These are phyloP conservation scores for Beauveria caledonica DNA, from an alignment of 2,329 filamentous ascomycete genomes.

Conservation along the genomic window DNA sequence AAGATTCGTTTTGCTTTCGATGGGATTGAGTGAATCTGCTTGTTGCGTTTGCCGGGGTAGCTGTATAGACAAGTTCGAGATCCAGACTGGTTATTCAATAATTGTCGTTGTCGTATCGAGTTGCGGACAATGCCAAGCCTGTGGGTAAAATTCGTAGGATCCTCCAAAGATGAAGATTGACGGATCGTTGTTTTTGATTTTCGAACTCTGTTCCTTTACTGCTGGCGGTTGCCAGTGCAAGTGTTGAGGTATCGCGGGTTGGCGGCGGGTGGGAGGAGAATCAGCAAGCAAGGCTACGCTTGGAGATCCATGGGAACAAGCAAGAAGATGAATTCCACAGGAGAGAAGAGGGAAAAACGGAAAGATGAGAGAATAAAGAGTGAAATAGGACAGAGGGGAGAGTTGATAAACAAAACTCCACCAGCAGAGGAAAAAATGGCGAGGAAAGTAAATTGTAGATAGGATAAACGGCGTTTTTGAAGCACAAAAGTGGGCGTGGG, in stretches of 20 bases:
- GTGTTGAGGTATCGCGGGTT: background rate
- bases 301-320: slow-evolving; percentile 4
- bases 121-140: background rate
- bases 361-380: background rate
- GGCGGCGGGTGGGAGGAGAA: background rate
- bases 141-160: background rate
- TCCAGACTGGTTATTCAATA: background rate
- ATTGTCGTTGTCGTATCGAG: background rate
- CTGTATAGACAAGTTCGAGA: background rate
- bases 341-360: background rate
- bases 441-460: background rate
- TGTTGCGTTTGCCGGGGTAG: background rate
- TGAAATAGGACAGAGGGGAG: background rate
- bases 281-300: slow-evolving; percentile 1
- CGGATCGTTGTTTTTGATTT: background rate
- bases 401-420: slow-evolving; percentile 8
- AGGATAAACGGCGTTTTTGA: slow-evolving; percentile 5
- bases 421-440: slow-evolving; percentile 1
- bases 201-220: background rate
- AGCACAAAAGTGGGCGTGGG: slow-evolving; percentile 10
- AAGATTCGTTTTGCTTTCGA: background rate
- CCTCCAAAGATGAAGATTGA: background rate
- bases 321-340: background rate
- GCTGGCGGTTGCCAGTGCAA: background rate
- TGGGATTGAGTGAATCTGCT: background rate